A percentile compares a stretch with the other conserved stretches of the same genome.
These are phyloP conservation scores for Hansenula anomala DNA, from an alignment of 1,139 yeast genomes.

Conservation along the genomic window DNA sequence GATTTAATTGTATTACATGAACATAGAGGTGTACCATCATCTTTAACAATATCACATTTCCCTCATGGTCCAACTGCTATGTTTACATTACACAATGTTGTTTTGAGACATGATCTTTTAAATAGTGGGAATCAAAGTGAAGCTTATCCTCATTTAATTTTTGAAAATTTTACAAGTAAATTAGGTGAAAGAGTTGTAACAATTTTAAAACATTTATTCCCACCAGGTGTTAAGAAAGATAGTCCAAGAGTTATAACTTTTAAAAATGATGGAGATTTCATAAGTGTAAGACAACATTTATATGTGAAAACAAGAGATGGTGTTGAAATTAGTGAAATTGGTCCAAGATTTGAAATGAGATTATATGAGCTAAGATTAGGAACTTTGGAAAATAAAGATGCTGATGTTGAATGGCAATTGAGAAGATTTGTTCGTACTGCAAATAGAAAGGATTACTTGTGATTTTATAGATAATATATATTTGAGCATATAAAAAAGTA, in stretches of 20 bases:
- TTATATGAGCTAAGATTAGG: slow-evolving; percentile 85
- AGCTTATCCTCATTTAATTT: slow-evolving; percentile 88
- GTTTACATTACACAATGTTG: slow-evolving; percentile 92
- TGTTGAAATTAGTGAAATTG: slow-evolving; percentile 92
- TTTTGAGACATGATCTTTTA: slow-evolving; percentile 85
- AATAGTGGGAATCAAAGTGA: slow-evolving; percentile 87
- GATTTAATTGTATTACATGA: slow-evolving; percentile 88
- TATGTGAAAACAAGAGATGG: slow-evolving; percentile 84
- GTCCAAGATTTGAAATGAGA: slow-evolving; percentile 98
- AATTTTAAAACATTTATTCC: slow-evolving; percentile 82
- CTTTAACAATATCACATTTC: slow-evolving; percentile 86
- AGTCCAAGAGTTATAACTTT: slow-evolving; percentile 87
- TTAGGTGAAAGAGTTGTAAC: slow-evolving; percentile 82
- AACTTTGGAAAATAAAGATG: slow-evolving; percentile 89
- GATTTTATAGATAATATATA: slow-evolving; percentile 12
- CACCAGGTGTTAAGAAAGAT: slow-evolving; percentile 94
- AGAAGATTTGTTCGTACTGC: slow-evolving; percentile 93
- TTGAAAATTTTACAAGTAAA: slow-evolving; percentile 83
- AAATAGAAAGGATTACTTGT: slow-evolving; percentile 83
- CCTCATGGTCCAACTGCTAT: slow-evolving; percentile 98
- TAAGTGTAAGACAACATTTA: slow-evolving; percentile 91
- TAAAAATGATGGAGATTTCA: slow-evolving; percentile 85
- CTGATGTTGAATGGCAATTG: slow-evolving; percentile 96
- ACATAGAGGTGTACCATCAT: slow-evolving; percentile 97
- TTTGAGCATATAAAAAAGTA: background rate